Conservation (phyloP, 2,329 filamentous ascomycete species). For the Aspergillus fijiensis region DNA sequence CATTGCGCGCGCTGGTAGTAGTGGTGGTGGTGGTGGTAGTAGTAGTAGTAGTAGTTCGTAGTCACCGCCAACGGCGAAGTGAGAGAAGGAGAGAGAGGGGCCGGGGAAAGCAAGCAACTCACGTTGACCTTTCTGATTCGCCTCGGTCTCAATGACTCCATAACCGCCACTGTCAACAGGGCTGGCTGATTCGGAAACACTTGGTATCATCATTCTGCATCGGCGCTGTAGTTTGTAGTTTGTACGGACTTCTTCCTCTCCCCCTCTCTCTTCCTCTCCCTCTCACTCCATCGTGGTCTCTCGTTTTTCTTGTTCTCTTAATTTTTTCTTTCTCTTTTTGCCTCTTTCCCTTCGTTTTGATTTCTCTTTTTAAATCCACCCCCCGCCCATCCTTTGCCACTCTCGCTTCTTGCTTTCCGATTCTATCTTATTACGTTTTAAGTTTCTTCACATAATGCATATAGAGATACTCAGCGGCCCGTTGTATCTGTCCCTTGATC, state of each 20-base stretch:
- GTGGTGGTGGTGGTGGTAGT: no score
- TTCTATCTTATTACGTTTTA: background rate
- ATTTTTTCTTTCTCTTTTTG: slow-evolving; percentile 11
- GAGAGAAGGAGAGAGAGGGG: no score
- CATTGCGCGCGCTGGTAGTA: background rate
- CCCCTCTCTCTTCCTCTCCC: slow-evolving; percentile 1
- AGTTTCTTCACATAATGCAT: slow-evolving; percentile 1
- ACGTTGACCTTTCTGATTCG: slow-evolving; percentile 5
- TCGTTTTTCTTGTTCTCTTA: background rate
- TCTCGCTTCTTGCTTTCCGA: slow-evolving; percentile 1
- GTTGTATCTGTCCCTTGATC: background rate
- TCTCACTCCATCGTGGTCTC: background rate
- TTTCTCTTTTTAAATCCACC: background rate
- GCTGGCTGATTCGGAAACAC: slow-evolving; percentile 10
- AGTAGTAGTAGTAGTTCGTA: no score
- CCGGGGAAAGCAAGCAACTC: background rate
- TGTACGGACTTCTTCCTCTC: background rate
- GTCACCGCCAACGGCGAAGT: no score
- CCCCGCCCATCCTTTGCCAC: slow-evolving; percentile 2
- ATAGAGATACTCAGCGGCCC: background rate
- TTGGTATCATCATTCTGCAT: background rate
- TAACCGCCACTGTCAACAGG: slow-evolving; percentile 13
- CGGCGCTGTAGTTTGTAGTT: background rate
- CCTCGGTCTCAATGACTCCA: slow-evolving; percentile 1
- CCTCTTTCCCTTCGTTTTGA: slow-evolving; percentile 2